Evolutionary conservation across 192 early-diverging fungal genomes (phyloP), one percentile per base, ranked within the genome.

Genomic region (Phycomyces nitens): DNA sequence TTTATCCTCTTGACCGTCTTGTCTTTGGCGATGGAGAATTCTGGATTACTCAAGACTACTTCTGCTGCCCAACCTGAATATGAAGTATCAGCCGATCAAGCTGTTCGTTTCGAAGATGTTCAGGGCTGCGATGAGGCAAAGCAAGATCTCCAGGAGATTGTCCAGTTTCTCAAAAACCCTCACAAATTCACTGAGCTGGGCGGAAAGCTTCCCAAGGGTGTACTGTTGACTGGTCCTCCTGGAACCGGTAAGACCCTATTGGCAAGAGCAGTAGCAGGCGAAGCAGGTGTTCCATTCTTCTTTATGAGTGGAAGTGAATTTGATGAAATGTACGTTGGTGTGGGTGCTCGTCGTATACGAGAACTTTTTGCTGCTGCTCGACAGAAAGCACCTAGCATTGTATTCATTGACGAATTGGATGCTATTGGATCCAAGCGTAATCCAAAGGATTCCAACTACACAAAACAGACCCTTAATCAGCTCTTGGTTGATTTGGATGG

Each of bases 361-460:
- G 92, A 95, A 65, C 79, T 94, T 6, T 94, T 94, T 82, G 82
- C 91, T 18, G 88, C 89, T 10, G 92, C 92, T n/a, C 82, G 89
- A 34, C 67, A 78, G 14, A 84, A 89, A 44, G 82, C 92, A 9
- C 92, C 92, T 18, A 88, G 88, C 69, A 94, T 93, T 57, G 89
- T 99, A 10, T 99, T 99, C 76, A 99, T 99, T 73, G 98, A 99
- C 76, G 98, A 99, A 72, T 82, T 99, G 54, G 98, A 99, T 76
- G 94, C 96, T 0, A 95, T 99, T 66, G 96, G 98, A 18, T 88
- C 88, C 53, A 95, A 94, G 71, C 88, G 96, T 39, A 93, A 86
- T 66, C 84, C 87, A 40, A 92, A 92, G 70, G 98, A 99, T 68
- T 94, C 97, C 72, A 89, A 88, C 3, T 94, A 95, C 62, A 96